Evolutionary conservation across 768 basidiomycete species (phyloP), one percentile per base, ranked within the genome.

Genomic region (Suillus tomentosus): DNA sequence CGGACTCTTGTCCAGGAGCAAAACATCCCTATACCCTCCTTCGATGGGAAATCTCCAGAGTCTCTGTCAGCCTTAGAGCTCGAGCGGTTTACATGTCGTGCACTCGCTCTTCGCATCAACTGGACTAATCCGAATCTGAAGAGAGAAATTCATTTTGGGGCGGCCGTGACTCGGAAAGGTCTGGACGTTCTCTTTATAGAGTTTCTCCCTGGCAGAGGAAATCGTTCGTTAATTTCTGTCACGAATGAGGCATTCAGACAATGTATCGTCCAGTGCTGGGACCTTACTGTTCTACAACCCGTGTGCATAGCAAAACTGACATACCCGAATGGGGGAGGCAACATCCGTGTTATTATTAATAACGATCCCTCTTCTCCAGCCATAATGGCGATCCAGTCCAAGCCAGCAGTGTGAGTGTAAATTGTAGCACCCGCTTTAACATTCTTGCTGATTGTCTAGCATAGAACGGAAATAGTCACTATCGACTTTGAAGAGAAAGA

Each of bases 231-330:
- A 8, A 67, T 89, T 31, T 84, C 84, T 0, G 71, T 86, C 37
- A 77, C 76, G 0, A 75, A 65, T 0, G 63, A 61, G 0, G 71
- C 61, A 1, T 68, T 69, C 0, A 71, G 74, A n/a, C 54, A 65
- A 13, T 81, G 78, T 37, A 73, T 73, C 24, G 60, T 89, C 34
- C 84, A 85, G 47, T 86, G 86, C 67, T 89, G 88, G 88, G 84
- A 89, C 66, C 51, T 87, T 9, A 55, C 70, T 0, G 11, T 62
- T 9, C 60, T 68, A 3, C 64, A 72, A 0, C 79, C 82, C 0
- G 65, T 58, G 11, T 85, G 82, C 65, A 69, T 86, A 40, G 86
- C 86, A 1, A 69, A 74, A 5, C 77, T 79, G 58, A 62, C 17
- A 0, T 73, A 69, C 67, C 68, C 60, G 37, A 71, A 79, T 34